These are phyloP conservation scores for Sextonia rubra DNA, from an alignment of 164 flowering plant genomes.

Conservation along the genomic window DNA sequence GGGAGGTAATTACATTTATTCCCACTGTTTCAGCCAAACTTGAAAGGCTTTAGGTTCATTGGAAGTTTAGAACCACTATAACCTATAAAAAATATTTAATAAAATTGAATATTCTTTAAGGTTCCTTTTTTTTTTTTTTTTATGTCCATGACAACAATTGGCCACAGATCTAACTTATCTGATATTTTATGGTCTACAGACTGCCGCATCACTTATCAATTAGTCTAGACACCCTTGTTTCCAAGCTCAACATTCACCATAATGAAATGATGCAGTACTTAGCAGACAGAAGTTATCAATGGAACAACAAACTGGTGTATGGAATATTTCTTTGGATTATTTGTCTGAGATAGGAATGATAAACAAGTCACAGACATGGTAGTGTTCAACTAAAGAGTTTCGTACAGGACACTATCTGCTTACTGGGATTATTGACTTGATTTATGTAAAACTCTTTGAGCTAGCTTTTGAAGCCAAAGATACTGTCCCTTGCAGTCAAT, in stretches of 20 bases:
- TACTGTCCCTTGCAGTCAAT: neutral
- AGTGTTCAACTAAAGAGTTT: neutral
- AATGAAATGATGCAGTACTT: neutral
- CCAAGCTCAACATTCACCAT: neutral
- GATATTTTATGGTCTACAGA: too few species aligned
- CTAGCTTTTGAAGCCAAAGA: neutral
- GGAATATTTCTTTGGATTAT: neutral
- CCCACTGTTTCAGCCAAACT: too few species aligned
- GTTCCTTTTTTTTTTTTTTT: too few species aligned
- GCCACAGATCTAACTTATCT: too few species aligned
- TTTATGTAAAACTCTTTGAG: neutral
- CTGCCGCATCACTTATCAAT: too few species aligned
- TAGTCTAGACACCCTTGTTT: neutral
- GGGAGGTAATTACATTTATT: constrained; percentile 10
- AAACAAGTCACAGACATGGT: neutral
- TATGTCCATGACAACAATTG: too few species aligned
- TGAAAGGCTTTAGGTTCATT: too few species aligned
- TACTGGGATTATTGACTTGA: neutral
- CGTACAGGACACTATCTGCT: neutral
- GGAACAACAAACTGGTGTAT: neutral
- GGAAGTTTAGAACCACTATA: too few species aligned
- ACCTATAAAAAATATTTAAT: too few species aligned
- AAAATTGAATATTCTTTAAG: too few species aligned
- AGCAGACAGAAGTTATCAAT: neutral
- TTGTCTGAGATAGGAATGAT: neutral